phyloP scores from a whole-genome alignment of 2,329 filamentous ascomycete species.

The Colletotrichum costaricense region DNA sequence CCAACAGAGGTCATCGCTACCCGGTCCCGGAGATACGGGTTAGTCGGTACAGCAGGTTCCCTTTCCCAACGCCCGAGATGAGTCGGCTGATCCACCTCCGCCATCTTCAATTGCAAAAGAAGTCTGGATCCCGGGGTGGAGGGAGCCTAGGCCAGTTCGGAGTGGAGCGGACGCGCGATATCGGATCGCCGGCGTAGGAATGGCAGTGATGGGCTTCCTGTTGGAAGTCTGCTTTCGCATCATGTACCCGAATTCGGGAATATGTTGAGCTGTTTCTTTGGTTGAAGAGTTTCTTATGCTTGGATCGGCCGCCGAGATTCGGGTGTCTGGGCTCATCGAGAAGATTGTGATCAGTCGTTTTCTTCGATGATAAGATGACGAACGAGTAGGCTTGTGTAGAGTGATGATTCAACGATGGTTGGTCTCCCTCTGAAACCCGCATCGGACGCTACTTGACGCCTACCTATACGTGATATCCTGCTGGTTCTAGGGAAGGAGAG shows the following conservation, averaged over 20 bases:
- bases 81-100: not conserved
- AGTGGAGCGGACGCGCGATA: not conserved
- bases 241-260: not conserved
- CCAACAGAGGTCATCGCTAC: not conserved
- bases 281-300: constrained; percentile 3
- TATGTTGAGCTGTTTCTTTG: not conserved
- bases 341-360: constrained; percentile 26
- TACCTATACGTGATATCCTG: not conserved
- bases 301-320: not conserved
- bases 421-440: not conserved
- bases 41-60: not conserved
- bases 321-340: not conserved
- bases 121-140: no score
- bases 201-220: not conserved
- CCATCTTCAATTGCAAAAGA: not conserved
- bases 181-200: not conserved
- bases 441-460: not conserved
- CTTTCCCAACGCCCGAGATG: not conserved
- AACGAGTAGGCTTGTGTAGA: not conserved
- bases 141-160: not conserved
- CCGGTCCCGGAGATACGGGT: not conserved
- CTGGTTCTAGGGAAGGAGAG: not conserved
- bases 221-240: not conserved
- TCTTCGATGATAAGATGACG: not conserved
- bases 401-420: not conserved